phyloP scores from a whole-genome alignment of 75 land plant genomes.

The Azolla pinnata region DNA sequence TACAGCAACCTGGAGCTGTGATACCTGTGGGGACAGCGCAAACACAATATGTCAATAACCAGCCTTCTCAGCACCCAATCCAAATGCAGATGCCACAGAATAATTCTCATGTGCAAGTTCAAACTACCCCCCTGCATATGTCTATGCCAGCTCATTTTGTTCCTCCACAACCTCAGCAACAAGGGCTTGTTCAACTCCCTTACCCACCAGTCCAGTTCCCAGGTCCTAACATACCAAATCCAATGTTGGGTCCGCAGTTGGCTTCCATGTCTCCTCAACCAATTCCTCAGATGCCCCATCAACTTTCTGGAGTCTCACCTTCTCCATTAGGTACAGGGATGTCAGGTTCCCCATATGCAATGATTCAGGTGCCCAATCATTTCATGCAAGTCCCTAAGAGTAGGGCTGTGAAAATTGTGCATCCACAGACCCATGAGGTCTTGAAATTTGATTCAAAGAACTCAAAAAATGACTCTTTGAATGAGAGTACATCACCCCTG shows the following conservation, averaged over 20 bases:
- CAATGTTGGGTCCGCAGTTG: constrained; percentile 18
- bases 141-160: constrained; percentile 30
- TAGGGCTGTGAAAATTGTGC: constrained; percentile 69
- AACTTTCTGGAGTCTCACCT: background rate
- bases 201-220: constrained; percentile 39
- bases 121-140: constrained; percentile 28
- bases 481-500: background rate
- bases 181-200: constrained; percentile 35
- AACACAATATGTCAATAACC: constrained; percentile 2
- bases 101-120: constrained; percentile 22
- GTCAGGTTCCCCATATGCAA: constrained; percentile 15
- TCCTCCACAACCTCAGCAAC: constrained; percentile 42
- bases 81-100: background rate
- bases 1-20: background rate
- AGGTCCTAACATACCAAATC: constrained; percentile 9
- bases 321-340: constrained; percentile 31
- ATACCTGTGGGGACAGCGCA: background rate
- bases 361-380: constrained; percentile 26
- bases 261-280: constrained; percentile 18
- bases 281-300: constrained; percentile 15
- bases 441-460: constrained; percentile 20
- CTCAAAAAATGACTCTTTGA: constrained; percentile 10
- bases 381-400: constrained; percentile 35
- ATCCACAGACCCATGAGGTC: constrained; percentile 89
- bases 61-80: background rate